Evolutionary conservation across 1,284 basidiomycete genomes (phyloP), one percentile per base, ranked within the genome.

Genomic region (Heterobasidion irregulare): DNA sequence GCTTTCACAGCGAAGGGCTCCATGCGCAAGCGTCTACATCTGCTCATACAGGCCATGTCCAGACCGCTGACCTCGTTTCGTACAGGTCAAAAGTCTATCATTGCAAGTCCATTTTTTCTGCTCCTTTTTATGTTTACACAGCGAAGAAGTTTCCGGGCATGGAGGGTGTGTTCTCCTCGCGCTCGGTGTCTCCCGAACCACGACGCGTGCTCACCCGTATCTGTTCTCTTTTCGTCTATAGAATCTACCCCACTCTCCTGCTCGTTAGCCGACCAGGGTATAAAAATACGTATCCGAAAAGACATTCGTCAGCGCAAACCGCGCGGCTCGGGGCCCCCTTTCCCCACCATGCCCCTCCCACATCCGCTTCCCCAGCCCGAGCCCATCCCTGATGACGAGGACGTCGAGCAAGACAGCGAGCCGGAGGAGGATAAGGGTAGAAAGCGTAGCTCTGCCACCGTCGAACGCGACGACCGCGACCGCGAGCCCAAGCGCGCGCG

Each of bases 101-200:
- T 68, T 94, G 93, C 74, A 92, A 91, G 63, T 89, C 86, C 0
- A 90, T 93, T 55, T 89, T 86, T 70, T 93, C 91, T 0, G 81
- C 86, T 0, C 82, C 88, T 0, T 95, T 95, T 70, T 91, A 92
- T 60, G 90, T 95, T 33, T 96, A 92, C 67, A 93, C 93, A 0
- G 91, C 92, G 4, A 96, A 96, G 76, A 93, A 94, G 70, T 96
- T 95, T 67, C 92, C 93, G 0, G 92, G 92, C 19, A 94, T 94
- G 87, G 88, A 92, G 75, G 86, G 91, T 90, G 59, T 46, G 83
- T 47, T n/a, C 46, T 52, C 13, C 26, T 26, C 26, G 26, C 26
- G 26, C 46, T 47, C 45, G 18, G 52, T 19, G 8, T 53, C 32
- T 52, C 36, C 36, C 34, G 34, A 35, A 26, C 46, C 34, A 38